Conservation (phyloP, 352 stramenopile genomes). For the Saprolegnia diclina region DNA sequence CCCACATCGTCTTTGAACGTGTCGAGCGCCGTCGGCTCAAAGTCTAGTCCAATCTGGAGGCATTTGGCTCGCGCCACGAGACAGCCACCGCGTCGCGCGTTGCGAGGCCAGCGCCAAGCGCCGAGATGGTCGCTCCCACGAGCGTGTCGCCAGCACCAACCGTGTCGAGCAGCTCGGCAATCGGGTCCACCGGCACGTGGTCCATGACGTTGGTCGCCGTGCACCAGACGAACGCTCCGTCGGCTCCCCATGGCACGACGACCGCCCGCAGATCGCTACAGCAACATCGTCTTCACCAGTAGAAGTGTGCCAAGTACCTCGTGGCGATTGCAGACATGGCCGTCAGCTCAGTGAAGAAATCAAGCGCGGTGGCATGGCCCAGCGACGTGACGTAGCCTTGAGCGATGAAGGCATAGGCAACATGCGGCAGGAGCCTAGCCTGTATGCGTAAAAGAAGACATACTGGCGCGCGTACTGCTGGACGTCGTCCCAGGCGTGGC, state of each 20-base stretch:
- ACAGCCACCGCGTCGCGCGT: conserved; percentile 42
- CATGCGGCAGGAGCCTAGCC: neutral
- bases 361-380: neutral
- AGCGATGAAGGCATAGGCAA: neutral
- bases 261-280: conserved; percentile 36
- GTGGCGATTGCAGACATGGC: neutral
- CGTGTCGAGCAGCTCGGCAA: conserved; percentile 50
- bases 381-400: conserved; percentile 12
- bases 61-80: conserved; percentile 58
- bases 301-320: neutral
- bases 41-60: conserved; percentile 43
- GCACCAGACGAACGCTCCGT: conserved; percentile 55
- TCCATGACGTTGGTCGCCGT: conserved; percentile 25
- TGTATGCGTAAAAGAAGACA: neutral
- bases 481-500: conserved; percentile 1
- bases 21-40: conserved; percentile 24
- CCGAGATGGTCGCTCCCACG: conserved; percentile 56
- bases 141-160: conserved; percentile 71
- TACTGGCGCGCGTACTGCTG: neutral
- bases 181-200: conserved; percentile 36
- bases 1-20: conserved; percentile 29
- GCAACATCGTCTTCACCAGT: neutral
- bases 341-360: neutral
- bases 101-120: conserved; percentile 32
- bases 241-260: conserved; percentile 57